A percentile compares a stretch with the other conserved stretches of the same genome.
These are phyloP conservation scores for Xylariaceae sp. DNA, from an alignment of 2,329 filamentous ascomycete species.

Conservation along the genomic window DNA sequence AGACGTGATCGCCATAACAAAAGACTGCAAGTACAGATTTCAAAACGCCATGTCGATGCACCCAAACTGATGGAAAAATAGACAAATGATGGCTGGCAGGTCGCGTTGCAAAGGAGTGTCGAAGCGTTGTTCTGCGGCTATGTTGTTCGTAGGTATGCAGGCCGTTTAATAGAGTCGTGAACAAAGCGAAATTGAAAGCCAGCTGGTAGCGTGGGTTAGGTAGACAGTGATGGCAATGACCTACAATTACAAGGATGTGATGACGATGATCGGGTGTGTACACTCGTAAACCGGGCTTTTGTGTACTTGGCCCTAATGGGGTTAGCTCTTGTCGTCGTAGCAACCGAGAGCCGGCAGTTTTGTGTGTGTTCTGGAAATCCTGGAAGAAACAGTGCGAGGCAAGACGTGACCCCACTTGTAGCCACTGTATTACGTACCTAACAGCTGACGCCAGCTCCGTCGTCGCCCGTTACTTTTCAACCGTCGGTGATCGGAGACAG, in stretches of 20 bases:
- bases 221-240: background rate
- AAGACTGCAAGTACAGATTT: constrained; percentile 20
- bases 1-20: constrained; percentile 30
- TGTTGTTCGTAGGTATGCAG: background rate
- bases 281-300: constrained; percentile 2
- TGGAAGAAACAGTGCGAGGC: no score
- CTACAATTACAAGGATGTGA: constrained; percentile 4
- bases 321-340: constrained; percentile 13
- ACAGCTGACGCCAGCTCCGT: background rate
- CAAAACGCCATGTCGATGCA: constrained; percentile 22
- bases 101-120: constrained; percentile 6
- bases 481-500: background rate
- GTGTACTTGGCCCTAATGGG: constrained; percentile 13
- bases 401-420: background rate
- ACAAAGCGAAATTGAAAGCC: background rate
- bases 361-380: background rate
- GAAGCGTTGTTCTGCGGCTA: background rate
- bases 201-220: no score
- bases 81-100: constrained; percentile 14
- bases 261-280: constrained; percentile 9
- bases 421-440: background rate
- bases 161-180: background rate
- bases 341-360: constrained; percentile 8
- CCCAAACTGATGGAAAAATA: constrained; percentile 15
- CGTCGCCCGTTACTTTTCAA: background rate